These are phyloP conservation scores for Penicillium fimorum DNA, from an alignment of 495 filamentous ascomycete genomes.

Conservation along the genomic window DNA sequence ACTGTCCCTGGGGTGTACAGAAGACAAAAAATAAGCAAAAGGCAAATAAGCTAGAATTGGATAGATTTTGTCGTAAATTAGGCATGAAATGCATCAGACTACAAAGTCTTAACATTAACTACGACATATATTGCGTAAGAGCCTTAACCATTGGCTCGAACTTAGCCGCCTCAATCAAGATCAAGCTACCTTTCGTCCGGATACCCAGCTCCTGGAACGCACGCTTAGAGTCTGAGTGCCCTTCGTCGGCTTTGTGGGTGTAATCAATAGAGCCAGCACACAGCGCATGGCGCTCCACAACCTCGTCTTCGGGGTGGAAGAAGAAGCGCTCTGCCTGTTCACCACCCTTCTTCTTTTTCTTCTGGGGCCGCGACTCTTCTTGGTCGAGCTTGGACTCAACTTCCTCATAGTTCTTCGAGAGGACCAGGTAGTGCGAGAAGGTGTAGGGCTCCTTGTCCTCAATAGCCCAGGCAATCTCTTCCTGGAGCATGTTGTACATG, in stretches of 20 bases:
- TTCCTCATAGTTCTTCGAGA: constrained; percentile 89
- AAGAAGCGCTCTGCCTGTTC: constrained; percentile 61
- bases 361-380: constrained; percentile 64
- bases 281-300: constrained; percentile 69
- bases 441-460: constrained; percentile 90
- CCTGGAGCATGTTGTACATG: constrained; percentile 93
- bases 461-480: constrained; percentile 87
- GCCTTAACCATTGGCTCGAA: constrained; percentile 69
- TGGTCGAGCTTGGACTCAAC: constrained; percentile 76
- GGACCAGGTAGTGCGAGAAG: constrained; percentile 88
- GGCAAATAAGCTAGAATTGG: constrained; percentile 14
- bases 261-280: constrained; percentile 69
- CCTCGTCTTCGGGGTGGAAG: constrained; percentile 97
- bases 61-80: constrained; percentile 29
- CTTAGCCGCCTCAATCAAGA: constrained; percentile 68
- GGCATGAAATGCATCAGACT: constrained; percentile 26
- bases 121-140: constrained; percentile 65
- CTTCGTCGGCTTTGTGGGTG: constrained; percentile 70
- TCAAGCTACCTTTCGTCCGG: constrained; percentile 75
- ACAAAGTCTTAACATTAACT: constrained; percentile 21
- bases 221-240: constrained; percentile 82
- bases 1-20: not conserved
- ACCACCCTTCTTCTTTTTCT: constrained; percentile 70
- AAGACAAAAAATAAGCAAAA: constrained; percentile 14
- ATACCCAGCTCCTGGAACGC: constrained; percentile 94